Conservation (phyloP, 2,329 filamentous ascomycete genomes). For the Intubia oerlemansii region DNA sequence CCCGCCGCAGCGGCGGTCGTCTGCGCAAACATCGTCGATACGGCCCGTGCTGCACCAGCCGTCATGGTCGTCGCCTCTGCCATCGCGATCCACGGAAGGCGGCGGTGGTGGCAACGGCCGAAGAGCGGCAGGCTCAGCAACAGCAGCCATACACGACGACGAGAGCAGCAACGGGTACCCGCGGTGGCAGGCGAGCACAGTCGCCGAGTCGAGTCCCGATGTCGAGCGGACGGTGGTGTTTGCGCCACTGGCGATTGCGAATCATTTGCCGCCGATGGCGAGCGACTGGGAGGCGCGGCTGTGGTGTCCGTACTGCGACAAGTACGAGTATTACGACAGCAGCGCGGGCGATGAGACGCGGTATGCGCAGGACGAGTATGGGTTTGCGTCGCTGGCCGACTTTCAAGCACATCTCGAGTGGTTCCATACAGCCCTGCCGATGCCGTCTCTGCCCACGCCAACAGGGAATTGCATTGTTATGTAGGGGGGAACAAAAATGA, state of each 20-base stretch:
- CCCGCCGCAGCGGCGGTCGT: no score
- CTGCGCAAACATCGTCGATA: no score
- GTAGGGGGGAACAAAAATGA: no score
- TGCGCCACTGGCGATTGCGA: slow-evolving; percentile 34
- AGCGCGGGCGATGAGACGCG: slow-evolving; percentile 28
- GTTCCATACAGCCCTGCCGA: slow-evolving; percentile 25
- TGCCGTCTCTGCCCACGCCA: slow-evolving; percentile 14
- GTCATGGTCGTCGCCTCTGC: slow-evolving; percentile 2
- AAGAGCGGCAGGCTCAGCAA: no score
- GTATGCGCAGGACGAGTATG: slow-evolving; percentile 23
- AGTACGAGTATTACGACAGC: slow-evolving; percentile 25
- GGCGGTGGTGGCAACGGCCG: no score
- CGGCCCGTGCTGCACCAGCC: no score
- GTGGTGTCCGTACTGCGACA: slow-evolving; percentile 35
- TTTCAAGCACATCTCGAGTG: slow-evolving; percentile 35
- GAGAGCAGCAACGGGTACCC: slow-evolving; percentile 11
- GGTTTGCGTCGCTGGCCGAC: slow-evolving; percentile 24
- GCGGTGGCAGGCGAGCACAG: slow-evolving; percentile 30
- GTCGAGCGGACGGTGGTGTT: slow-evolving; percentile 29
- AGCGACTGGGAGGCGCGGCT: slow-evolving; percentile 30
- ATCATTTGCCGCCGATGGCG: slow-evolving; percentile 27
- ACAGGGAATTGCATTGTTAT: slow-evolving; percentile 17
- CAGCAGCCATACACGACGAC: no score
- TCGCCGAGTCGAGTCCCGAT: slow-evolving; percentile 17
- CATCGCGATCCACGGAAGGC: no score